A percentile compares a stretch with the other conserved stretches of the same genome.
phyloP scores from a whole-genome alignment of 371 early-diverging fungal genomes.

The Encephalitozoon cuniculi region DNA sequence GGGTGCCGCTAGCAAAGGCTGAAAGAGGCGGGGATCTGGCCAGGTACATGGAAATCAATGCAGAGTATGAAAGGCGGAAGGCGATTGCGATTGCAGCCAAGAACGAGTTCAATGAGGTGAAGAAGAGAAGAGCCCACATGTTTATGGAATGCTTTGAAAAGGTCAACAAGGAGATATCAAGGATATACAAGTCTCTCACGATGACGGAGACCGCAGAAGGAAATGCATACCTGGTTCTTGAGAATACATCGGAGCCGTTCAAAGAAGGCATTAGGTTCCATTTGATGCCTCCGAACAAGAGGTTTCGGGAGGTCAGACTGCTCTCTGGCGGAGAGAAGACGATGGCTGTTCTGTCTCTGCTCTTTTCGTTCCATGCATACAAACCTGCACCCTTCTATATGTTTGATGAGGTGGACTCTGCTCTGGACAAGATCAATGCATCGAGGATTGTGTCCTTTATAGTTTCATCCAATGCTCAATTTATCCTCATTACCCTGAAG shows the following conservation, averaged over 20 bases:
- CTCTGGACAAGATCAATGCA: slow-evolving; percentile 91
- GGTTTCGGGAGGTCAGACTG: slow-evolving; percentile 93
- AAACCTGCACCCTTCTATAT: slow-evolving; percentile 95
- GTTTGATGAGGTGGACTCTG: slow-evolving; percentile 97
- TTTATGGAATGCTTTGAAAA: slow-evolving; percentile 81
- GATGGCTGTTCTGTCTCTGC: slow-evolving; percentile 80
- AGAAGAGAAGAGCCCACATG: slow-evolving; percentile 68
- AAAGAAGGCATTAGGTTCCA: slow-evolving; percentile 83
- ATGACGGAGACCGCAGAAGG: slow-evolving; percentile 65
- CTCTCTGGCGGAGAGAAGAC: slow-evolving; percentile 98
- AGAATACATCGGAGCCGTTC: slow-evolving; percentile 86
- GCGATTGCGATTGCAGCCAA: slow-evolving; percentile 46
- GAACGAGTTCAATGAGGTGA: slow-evolving; percentile 69
- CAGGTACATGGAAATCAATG: slow-evolving; percentile 11
- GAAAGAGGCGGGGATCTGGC: neutral
- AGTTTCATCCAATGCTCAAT: slow-evolving; percentile 66
- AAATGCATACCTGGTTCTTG: slow-evolving; percentile 73
- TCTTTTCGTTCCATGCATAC: slow-evolving; percentile 86
- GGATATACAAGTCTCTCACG: slow-evolving; percentile 85
- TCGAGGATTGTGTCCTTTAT: slow-evolving; percentile 78
- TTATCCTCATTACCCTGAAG: slow-evolving; percentile 93
- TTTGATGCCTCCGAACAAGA: slow-evolving; percentile 96
- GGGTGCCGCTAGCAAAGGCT: neutral
- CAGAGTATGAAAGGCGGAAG: slow-evolving; percentile 43
- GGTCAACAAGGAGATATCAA: slow-evolving; percentile 74